Conservation (phyloP, 495 filamentous ascomycete species). For the Penicillium ucsense region DNA sequence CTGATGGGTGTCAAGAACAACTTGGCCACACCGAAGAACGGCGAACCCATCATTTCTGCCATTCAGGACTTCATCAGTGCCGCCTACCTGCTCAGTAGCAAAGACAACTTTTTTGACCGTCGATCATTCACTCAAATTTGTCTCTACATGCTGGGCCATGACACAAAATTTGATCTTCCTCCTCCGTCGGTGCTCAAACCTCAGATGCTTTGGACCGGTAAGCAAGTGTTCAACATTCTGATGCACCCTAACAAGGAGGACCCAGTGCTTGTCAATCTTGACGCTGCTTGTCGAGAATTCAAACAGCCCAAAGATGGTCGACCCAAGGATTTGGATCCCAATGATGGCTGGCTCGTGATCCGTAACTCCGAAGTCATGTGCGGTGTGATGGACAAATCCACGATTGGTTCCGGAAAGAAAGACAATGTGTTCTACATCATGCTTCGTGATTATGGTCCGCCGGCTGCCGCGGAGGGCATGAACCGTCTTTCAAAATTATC, state of each 20-base stretch:
- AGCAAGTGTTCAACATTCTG: conserved; percentile 91
- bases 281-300: conserved; percentile 83
- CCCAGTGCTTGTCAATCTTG: conserved; percentile 78
- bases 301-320: conserved; percentile 40
- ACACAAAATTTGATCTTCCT: conserved; percentile 73
- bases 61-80: conserved; percentile 99
- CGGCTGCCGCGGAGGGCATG: conserved; percentile 84
- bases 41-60: conserved; percentile 94
- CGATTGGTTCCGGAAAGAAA: conserved; percentile 92
- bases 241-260: conserved; percentile 83
- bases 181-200: conserved; percentile 80
- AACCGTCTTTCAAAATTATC: conserved; percentile 87
- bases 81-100: conserved; percentile 81
- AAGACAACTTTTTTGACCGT: conserved; percentile 86
- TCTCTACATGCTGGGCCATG: conserved; percentile 83
- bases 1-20: conserved; percentile 99
- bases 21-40: conserved; percentile 89
- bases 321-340: conserved; percentile 62
- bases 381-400: conserved; percentile 94
- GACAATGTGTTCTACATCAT: conserved; percentile 96
- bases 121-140: conserved; percentile 80
- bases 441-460: conserved; percentile 84
- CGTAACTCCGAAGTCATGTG: conserved; percentile 98
- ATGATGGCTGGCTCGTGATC: conserved; percentile 83
- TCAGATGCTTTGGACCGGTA: conserved; percentile 87